These are phyloP conservation scores for Diaporthe citrichinensis DNA, from an alignment of 2,329 filamentous ascomycete genomes.

Conservation along the genomic window DNA sequence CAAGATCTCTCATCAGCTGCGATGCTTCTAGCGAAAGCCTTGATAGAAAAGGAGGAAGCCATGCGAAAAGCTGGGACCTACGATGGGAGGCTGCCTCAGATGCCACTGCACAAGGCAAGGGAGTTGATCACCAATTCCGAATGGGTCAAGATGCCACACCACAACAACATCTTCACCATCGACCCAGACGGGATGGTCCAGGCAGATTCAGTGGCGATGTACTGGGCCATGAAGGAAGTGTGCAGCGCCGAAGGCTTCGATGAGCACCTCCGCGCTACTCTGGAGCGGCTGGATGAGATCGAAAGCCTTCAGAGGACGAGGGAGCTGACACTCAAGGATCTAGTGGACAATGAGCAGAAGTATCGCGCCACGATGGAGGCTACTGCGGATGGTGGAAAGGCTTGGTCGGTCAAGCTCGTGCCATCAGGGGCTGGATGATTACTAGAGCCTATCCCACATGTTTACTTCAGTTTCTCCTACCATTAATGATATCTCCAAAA, in stretches of 20 bases:
- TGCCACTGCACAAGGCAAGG: slow-evolving; percentile 62
- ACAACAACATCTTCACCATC: slow-evolving; percentile 71
- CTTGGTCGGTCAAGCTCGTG: slow-evolving; percentile 11
- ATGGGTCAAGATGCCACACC: slow-evolving; percentile 68
- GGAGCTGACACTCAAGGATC: slow-evolving; percentile 68
- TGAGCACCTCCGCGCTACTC: slow-evolving; percentile 64
- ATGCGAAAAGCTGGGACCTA: slow-evolving; percentile 42
- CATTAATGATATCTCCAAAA: background rate
- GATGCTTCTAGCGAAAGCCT: slow-evolving; percentile 70
- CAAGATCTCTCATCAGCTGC: slow-evolving; percentile 66
- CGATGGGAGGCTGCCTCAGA: slow-evolving; percentile 63
- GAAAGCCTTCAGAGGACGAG: slow-evolving; percentile 67
- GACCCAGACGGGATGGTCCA: slow-evolving; percentile 68
- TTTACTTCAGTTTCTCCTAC: too few relatives aligned
- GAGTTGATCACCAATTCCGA: slow-evolving; percentile 71
- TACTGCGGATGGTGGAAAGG: background rate
- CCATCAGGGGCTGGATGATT: background rate
- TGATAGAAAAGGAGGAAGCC: slow-evolving; percentile 63
- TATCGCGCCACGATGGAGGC: background rate
- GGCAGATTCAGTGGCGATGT: slow-evolving; percentile 71
- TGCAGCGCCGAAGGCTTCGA: slow-evolving; percentile 66
- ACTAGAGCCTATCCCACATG: background rate
- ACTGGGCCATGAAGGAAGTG: slow-evolving; percentile 69
- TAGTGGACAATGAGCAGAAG: slow-evolving; percentile 29
- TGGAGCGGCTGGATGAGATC: slow-evolving; percentile 67